phyloP scores from a whole-genome alignment of 768 basidiomycete genomes.

The Suillus cothurnatus region DNA sequence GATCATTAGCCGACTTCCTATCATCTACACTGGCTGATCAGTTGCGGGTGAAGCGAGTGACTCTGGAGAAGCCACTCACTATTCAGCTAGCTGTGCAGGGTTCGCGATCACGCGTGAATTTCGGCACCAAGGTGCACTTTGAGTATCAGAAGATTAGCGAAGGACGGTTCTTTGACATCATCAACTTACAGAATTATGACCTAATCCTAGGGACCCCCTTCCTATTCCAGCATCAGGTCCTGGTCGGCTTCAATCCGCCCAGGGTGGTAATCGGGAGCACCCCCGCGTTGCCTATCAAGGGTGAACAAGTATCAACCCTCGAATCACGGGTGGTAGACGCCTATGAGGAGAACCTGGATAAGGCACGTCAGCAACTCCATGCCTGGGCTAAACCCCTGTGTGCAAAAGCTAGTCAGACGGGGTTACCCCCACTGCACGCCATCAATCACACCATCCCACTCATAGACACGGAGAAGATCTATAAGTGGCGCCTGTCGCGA shows the following conservation, averaged over 20 bases:
- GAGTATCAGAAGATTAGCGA: conserved; percentile 8
- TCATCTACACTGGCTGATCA: conserved; percentile 31
- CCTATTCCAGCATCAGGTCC: conserved; percentile 33
- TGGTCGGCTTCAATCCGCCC: conserved; percentile 29
- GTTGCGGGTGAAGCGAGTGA: conserved; percentile 15
- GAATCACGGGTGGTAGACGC: background rate
- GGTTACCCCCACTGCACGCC: conserved; percentile 37
- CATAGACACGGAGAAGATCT: conserved; percentile 26
- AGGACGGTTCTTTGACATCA: conserved; percentile 31
- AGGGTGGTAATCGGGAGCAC: conserved; percentile 13
- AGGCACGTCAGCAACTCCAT: accelerated
- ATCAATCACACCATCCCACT: conserved; percentile 47
- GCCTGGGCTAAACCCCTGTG: background rate
- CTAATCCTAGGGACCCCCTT: conserved; percentile 41
- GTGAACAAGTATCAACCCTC: background rate
- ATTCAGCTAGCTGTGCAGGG: conserved; percentile 34
- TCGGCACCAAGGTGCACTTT: conserved; percentile 7
- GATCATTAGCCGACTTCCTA: conserved; percentile 32
- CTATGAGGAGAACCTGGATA: background rate
- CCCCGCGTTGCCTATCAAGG: background rate
- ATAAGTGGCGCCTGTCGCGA: background rate
- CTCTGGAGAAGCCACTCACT: conserved; percentile 24
- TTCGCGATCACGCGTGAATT: conserved; percentile 29
- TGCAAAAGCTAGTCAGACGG: background rate
- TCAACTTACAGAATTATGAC: conserved; percentile 30